Base-by-base conservation (phyloP, 1,139 yeast species). In the Blastobotrys raffinosifermentans region DNA sequence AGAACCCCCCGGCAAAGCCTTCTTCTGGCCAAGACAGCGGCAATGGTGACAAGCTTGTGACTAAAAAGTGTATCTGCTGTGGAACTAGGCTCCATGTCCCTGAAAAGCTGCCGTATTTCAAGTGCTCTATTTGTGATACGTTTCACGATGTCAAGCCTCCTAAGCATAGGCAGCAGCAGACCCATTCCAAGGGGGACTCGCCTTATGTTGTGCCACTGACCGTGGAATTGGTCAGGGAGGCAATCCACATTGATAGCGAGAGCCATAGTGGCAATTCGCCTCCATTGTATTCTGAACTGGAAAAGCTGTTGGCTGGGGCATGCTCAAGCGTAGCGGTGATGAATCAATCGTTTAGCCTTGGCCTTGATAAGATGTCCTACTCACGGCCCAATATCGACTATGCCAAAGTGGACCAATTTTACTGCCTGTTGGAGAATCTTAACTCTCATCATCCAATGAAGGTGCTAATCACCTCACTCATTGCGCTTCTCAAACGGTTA, bases 1-100 rank as follows among this genome's bases (percentile, higher is more conserved):
- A 22, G 20, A 26, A 13, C 15, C 14, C 29, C 11, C 20, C 15
- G 29, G 23, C 25, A 19, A 21, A 13, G 7, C 9, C 27, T 2
- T 11, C 25, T 5, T 13, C 29, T 14, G 20, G 16, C 13, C 14
- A 15, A 3, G 18, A 17, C 4, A 34, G 23, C 9, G 21, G n/a
- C 18, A 19, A 32, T 17, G 23, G 31, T 13, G 19, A 26, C 11
- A 33, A 23, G 19, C 19, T 41, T 40, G 31, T 30, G n/a, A 32
- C 41, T n/a, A 39, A 39, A 29, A 37, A 40, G 31, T 70, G 75
- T 44, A 50, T 57, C 5, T 82, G 93, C 53, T 82, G 94, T 60
- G 83, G 81, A 1, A 72, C 77, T 0, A 51, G 70, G 4, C 57
- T 80, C 26, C 66, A 72, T 9, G 69, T 73, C 45, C 79, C 81